A percentile compares a stretch with the other conserved stretches of the same genome.
These are phyloP conservation scores for Arthrinium phaeospermum DNA, from an alignment of 2,329 filamentous ascomycete species.

Conservation along the genomic window DNA sequence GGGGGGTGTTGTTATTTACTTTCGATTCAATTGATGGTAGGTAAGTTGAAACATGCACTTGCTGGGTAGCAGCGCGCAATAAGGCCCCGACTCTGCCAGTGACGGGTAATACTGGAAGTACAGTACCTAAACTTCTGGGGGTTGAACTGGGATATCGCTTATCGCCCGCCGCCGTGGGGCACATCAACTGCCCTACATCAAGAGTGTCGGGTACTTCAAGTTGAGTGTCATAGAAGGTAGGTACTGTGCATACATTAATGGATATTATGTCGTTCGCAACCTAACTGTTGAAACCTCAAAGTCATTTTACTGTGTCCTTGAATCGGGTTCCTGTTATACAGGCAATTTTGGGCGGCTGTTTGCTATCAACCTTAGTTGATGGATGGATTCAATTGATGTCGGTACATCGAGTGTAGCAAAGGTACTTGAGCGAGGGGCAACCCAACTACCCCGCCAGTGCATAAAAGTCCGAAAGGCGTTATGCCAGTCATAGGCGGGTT, in stretches of 20 bases:
- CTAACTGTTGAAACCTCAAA: neutral
- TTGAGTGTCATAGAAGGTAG: neutral
- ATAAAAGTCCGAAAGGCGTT: conserved; percentile 2
- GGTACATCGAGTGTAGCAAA: neutral
- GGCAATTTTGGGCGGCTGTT: too few relatives aligned
- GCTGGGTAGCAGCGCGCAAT: conserved; percentile 10
- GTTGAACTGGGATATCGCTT: neutral
- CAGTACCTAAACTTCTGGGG: neutral
- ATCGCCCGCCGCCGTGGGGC: neutral
- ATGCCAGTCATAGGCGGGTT: conserved; percentile 8
- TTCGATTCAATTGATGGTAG: neutral
- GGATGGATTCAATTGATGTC: neutral
- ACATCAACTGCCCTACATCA: neutral
- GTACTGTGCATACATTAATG: too few relatives aligned
- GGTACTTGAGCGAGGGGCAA: conserved; percentile 4
- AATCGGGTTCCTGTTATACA: neutral
- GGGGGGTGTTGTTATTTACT: conserved; percentile 17
- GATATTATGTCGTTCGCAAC: neutral
- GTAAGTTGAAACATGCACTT: conserved; percentile 16
- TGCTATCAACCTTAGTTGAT: too few relatives aligned
- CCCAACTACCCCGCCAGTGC: conserved; percentile 14
- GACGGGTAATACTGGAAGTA: neutral
- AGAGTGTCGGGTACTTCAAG: neutral
- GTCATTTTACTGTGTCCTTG: neutral
- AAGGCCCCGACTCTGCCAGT: conserved; percentile 8